Evolutionary conservation across 2,329 filamentous ascomycete species (phyloP).

Genomic region (Colletotrichum sp.): DNA sequence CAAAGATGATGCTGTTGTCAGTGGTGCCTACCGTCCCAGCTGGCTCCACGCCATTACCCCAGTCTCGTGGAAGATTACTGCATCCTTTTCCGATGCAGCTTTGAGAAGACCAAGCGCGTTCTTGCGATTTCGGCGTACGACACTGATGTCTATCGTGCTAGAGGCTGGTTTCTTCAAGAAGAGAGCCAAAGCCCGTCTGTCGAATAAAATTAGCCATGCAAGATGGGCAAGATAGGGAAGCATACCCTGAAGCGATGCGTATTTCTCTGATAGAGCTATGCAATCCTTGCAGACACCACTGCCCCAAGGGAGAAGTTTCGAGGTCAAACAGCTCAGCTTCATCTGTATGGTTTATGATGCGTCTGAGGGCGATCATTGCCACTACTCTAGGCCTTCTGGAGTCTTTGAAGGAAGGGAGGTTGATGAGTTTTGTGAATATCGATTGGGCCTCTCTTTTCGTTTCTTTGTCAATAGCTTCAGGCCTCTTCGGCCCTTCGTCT

Average conservation of each 20-base stretch:
- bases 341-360: constrained; percentile 71
- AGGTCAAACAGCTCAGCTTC: constrained; percentile 68
- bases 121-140: constrained; percentile 69
- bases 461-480: not conserved
- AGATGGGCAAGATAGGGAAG: constrained; percentile 24
- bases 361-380: constrained; percentile 74
- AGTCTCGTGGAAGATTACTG: constrained; percentile 76
- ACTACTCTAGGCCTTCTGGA: constrained; percentile 69
- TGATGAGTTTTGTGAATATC: constrained; percentile 52
- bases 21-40: constrained; percentile 66
- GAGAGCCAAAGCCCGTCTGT: constrained; percentile 65
- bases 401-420: constrained; percentile 50
- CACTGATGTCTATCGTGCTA: constrained; percentile 38
- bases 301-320: constrained; percentile 69
- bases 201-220: constrained; percentile 21
- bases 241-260: constrained; percentile 77
- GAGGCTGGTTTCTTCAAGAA: constrained; percentile 60
- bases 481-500: not conserved
- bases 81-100: constrained; percentile 72
- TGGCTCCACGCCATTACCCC: constrained; percentile 87
- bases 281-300: constrained; percentile 82
- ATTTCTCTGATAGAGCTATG: constrained; percentile 86
- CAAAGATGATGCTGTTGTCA: not conserved
- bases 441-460: constrained; percentile 43
- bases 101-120: constrained; percentile 75